Percentiles rank a stretch among this genome's conserved stretches.
Evolutionary conservation across 208 protist species (phyloP).

Genomic region (Wallacemonas sp.): DNA sequence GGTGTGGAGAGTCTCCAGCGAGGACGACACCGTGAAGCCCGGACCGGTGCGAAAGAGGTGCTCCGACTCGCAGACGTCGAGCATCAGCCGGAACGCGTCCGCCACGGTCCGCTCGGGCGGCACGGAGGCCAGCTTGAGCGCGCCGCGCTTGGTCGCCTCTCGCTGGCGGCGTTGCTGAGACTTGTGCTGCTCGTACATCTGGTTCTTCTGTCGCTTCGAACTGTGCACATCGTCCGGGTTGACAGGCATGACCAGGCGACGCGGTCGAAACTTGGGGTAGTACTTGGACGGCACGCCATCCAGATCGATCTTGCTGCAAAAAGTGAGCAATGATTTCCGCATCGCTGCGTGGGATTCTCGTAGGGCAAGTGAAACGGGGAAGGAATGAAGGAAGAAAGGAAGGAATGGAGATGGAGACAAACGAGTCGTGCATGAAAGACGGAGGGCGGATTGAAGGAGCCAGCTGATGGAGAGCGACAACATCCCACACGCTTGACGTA

Average conservation of each 20-base stretch:
- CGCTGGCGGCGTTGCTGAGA: conserved; percentile 37
- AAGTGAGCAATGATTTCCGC: conserved; percentile 23
- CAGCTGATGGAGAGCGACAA: no score
- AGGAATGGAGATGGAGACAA: no score
- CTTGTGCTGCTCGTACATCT: conserved; percentile 47
- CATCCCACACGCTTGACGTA: no score
- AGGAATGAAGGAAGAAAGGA: conserved; percentile 11
- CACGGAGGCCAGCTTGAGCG: conserved; percentile 61
- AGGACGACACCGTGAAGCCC: conserved; percentile 25
- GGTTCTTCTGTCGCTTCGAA: conserved; percentile 50
- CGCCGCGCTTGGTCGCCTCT: conserved; percentile 48
- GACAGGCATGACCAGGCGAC: conserved; percentile 88
- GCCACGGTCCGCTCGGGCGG: conserved; percentile 82
- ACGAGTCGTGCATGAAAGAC: no score
- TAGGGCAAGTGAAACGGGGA: background rate
- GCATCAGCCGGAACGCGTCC: conserved; percentile 75
- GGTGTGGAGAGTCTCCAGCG: conserved; percentile 7
- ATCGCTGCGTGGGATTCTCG: conserved; percentile 1
- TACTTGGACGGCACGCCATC: conserved; percentile 57
- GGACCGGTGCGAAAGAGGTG: conserved; percentile 30
- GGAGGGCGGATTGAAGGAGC: no score
- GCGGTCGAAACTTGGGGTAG: conserved; percentile 80
- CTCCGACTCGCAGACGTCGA: conserved; percentile 60
- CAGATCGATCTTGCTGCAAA: conserved; percentile 43
- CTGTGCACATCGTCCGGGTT: conserved; percentile 70